Conservation (phyloP, 345 rosid genomes). For the Eutrema japonicum region DNA sequence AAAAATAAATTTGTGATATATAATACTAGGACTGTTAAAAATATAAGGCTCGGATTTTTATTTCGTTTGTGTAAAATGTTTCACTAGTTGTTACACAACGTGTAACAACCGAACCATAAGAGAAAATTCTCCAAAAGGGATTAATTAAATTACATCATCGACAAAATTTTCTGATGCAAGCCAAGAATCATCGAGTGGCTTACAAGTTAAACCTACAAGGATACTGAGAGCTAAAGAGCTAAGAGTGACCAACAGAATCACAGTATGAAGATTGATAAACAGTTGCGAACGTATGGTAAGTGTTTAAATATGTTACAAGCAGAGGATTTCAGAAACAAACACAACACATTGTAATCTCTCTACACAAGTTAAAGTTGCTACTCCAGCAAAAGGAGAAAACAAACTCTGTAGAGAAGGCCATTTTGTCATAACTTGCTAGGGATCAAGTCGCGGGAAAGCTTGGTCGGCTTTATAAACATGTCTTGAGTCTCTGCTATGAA, state of each 20-base stretch:
- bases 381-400: constrained; percentile 1
- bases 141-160: no score
- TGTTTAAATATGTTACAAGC: constrained; percentile 22
- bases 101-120: no score
- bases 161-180: no score
- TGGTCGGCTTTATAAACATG: constrained; percentile 47
- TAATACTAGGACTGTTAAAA: no score
- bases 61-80: no score
- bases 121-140: no score
- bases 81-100: no score
- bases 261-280: constrained; percentile 12
- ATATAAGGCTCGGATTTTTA: no score
- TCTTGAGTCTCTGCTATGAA: constrained; percentile 66
- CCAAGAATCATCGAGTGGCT: no score
- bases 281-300: background rate
- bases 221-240: background rate
- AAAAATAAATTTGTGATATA: no score
- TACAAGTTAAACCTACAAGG: background rate
- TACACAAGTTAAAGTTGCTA: constrained; percentile 17
- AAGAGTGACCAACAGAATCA: background rate
- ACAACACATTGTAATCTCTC: constrained; percentile 11
- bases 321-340: constrained; percentile 4
- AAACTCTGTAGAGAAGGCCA: constrained; percentile 9
- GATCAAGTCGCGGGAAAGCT: constrained; percentile 44
- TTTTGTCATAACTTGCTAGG: constrained; percentile 74